These are phyloP conservation scores for Rhododendron griersonianum DNA, from an alignment of 148 eudicot genomes.

Conservation along the genomic window DNA sequence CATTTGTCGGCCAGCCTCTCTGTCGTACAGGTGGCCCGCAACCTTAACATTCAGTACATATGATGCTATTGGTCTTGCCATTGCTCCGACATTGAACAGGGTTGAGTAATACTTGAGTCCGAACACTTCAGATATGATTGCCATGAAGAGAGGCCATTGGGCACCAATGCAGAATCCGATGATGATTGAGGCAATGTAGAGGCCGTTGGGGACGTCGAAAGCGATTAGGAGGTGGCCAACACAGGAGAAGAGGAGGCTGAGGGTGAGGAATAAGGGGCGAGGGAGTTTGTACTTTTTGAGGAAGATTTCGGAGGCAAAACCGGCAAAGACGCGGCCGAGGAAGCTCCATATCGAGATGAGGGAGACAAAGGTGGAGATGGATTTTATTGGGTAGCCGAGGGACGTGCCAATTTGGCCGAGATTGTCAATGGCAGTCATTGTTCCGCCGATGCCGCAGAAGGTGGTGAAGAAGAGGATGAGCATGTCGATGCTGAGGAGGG, in stretches of 20 bases:
- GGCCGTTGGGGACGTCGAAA: conserved; percentile 24
- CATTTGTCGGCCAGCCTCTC: conserved; percentile 28
- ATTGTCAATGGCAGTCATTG: conserved; percentile 35
- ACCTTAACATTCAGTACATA: conserved; percentile 32
- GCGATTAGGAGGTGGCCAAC: conserved; percentile 31
- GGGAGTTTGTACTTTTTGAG: conserved; percentile 28
- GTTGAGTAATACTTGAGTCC: conserved; percentile 37
- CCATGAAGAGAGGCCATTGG: conserved; percentile 29
- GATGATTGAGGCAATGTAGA: conserved; percentile 29
- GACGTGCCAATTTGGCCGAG: conserved; percentile 32
- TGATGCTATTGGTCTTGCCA: conserved; percentile 28
- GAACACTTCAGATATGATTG: conserved; percentile 32
- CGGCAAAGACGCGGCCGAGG: conserved; percentile 23
- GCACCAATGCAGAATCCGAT: conserved; percentile 34
- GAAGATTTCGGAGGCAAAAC: conserved; percentile 26
- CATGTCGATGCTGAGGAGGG: conserved; percentile 45
- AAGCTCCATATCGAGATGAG: conserved; percentile 34
- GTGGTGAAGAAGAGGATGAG: conserved; percentile 27
- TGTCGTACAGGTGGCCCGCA: conserved; percentile 27
- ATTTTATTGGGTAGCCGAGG: conserved; percentile 21
- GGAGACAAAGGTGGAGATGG: conserved; percentile 24
- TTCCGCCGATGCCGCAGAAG: conserved; percentile 37
- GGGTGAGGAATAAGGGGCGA: conserved; percentile 23
- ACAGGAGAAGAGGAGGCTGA: conserved; percentile 25
- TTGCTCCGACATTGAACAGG: conserved; percentile 25